phyloP scores from a whole-genome alignment of 345 rosid genomes.

The Citrus maxima region DNA sequence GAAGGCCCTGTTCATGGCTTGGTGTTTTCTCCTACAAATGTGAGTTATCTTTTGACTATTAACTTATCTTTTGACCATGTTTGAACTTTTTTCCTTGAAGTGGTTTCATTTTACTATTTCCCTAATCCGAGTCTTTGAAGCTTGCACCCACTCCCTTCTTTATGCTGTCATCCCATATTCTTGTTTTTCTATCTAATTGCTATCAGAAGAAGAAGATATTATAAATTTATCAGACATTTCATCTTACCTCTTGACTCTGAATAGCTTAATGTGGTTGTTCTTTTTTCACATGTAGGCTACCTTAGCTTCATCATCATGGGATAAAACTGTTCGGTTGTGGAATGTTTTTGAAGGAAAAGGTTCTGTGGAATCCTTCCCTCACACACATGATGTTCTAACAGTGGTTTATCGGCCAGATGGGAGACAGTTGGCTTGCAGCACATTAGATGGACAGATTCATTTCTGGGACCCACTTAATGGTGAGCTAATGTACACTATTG shows the following conservation, averaged over 20 bases:
- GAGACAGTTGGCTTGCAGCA: constrained; percentile 82
- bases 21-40: constrained; percentile 82
- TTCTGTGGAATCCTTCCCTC: constrained; percentile 76
- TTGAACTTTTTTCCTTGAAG: neutral
- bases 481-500: constrained; percentile 80
- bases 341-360: constrained; percentile 94
- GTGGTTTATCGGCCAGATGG: constrained; percentile 95
- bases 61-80: constrained; percentile 6
- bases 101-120: constrained; percentile 1
- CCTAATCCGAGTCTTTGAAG: neutral
- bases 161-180: neutral
- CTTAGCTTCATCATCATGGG: constrained; percentile 98
- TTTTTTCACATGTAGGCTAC: constrained; percentile 38
- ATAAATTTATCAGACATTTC: neutral
- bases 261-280: neutral
- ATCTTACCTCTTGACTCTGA: constrained; percentile 11
- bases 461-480: constrained; percentile 98
- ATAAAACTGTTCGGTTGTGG: constrained; percentile 88
- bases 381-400: constrained; percentile 89
- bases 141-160: neutral
- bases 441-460: constrained; percentile 92
- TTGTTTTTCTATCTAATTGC: neutral
- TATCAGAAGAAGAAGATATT: neutral
- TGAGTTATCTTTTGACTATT: constrained; percentile 37
- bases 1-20: constrained; percentile 98